A percentile compares a stretch with the other conserved stretches of the same genome.
phyloP scores from a whole-genome alignment of 805 yeast genomes.

The Metschnikowia vanudenii region DNA sequence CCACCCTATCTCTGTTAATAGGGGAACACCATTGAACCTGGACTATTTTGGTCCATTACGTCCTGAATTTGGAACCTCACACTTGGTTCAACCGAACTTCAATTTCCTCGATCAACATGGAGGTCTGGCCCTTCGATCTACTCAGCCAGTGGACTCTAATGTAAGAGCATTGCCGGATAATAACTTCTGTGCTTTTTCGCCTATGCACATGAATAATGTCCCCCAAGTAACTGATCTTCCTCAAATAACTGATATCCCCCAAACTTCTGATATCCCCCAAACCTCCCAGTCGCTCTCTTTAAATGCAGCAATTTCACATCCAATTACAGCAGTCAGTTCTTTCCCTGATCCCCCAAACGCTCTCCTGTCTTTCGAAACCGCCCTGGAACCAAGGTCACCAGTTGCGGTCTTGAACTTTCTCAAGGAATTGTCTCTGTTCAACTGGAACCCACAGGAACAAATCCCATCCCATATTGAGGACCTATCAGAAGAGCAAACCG shows the following conservation, averaged over 20 bases:
- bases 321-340: neutral
- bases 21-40: too few species aligned
- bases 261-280: neutral
- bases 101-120: too few species aligned
- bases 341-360: neutral
- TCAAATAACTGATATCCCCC: too few species aligned
- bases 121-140: too few species aligned
- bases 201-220: too few species aligned
- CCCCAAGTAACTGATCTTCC: too few species aligned
- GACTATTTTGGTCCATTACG: too few species aligned
- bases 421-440: slow-evolving; percentile 23
- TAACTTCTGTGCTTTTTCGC: too few species aligned
- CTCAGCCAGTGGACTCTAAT: too few species aligned
- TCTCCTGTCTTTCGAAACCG: slow-evolving; percentile 6
- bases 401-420: slow-evolving; percentile 27
- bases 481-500: neutral
- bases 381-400: slow-evolving; percentile 19
- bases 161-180: too few species aligned
- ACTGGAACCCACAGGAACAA: slow-evolving; percentile 3
- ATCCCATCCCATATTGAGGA: slow-evolving; percentile 3
- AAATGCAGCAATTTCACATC: neutral
- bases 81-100: too few species aligned
- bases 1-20: neutral
- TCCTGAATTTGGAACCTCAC: too few species aligned
- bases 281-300: neutral